These are phyloP conservation scores for Alloascoidea hylecoeti DNA, from an alignment of 805 yeast species.

Conservation along the genomic window DNA sequence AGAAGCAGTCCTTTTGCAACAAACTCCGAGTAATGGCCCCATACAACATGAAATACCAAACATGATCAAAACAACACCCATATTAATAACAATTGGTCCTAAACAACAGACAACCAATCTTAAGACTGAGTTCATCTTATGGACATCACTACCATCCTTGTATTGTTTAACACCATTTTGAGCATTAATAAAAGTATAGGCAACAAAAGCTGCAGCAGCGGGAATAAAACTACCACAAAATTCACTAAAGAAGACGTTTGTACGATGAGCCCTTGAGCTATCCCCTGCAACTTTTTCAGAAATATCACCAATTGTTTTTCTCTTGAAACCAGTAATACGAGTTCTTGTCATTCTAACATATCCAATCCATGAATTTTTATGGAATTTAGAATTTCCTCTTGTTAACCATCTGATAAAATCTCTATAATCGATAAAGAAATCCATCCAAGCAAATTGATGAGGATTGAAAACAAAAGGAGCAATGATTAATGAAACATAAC, in stretches of 20 bases:
- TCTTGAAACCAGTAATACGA: constrained; percentile 83
- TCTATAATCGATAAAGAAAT: constrained; percentile 91
- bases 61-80: constrained; percentile 71
- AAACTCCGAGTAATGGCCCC: constrained; percentile 87
- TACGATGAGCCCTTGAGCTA: constrained; percentile 61
- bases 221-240: constrained; percentile 57
- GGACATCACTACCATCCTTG: constrained; percentile 16
- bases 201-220: constrained; percentile 53
- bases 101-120: constrained; percentile 50
- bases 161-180: constrained; percentile 63
- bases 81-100: constrained; percentile 83
- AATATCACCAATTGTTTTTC: constrained; percentile 47
- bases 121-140: constrained; percentile 39
- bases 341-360: constrained; percentile 69
- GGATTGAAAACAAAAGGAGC: constrained; percentile 96
- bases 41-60: constrained; percentile 88
- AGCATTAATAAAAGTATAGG: constrained; percentile 71
- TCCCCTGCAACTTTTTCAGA: constrained; percentile 58
- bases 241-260: constrained; percentile 71
- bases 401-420: constrained; percentile 83
- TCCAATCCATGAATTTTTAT: constrained; percentile 67
- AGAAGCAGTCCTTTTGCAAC: constrained; percentile 95
- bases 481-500: constrained; percentile 72
- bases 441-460: constrained; percentile 93
- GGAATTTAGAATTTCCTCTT: constrained; percentile 60